Base-by-base conservation (phyloP, 257 asterid genomes). In the Solanum neorickii region DNA sequence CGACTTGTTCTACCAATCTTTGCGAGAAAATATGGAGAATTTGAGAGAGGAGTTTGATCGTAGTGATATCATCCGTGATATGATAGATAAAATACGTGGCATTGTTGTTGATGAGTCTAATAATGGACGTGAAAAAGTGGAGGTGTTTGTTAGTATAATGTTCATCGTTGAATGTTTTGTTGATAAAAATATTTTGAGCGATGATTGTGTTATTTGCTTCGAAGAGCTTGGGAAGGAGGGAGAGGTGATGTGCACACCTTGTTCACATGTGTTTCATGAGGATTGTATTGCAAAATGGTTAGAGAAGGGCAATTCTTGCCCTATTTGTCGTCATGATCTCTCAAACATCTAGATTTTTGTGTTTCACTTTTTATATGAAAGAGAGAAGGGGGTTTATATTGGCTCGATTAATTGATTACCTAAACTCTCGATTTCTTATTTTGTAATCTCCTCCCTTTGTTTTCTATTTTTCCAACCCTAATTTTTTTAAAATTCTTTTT, bases 261-360 rank as follows among this genome's bases (percentile, higher is more conserved):
- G 91, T 41, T 59, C 33, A 8, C 91, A 89, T 52, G 14, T 85
- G 31, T 89, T 87, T 59, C 91, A 89, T 23, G 59, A 59, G 5
- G 23, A 44, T 7, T 89, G 91, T 84, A 56, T 89, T 44, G 15
- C 12, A 5, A 59, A 39, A 20, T 89, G 91, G 89, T 52, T 87
- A 1, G 25, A 29, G 25, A 44, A 18, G 29, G 75, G 85, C 25
- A 87, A 44, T 31, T 80, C 2, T 25, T 87, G 91, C 12, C 91
- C 89, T 9, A 39, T 85, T 29, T 89, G 89, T 15, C 88, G 89
- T 3, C 70, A 9, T 2, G 60, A 86, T 62, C 74, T 66, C 21
- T 2, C 2, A 66, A 4, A 56, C 20, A 56, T 56, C 12, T 56
- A 20, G 44, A 8, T 1, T 41, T 39, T 39, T 41, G 44, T 41